Percentiles rank a stretch among this genome's conserved stretches.
These are phyloP conservation scores for Pueraria montana DNA, from an alignment of 306 rosid genomes.

Conservation along the genomic window DNA sequence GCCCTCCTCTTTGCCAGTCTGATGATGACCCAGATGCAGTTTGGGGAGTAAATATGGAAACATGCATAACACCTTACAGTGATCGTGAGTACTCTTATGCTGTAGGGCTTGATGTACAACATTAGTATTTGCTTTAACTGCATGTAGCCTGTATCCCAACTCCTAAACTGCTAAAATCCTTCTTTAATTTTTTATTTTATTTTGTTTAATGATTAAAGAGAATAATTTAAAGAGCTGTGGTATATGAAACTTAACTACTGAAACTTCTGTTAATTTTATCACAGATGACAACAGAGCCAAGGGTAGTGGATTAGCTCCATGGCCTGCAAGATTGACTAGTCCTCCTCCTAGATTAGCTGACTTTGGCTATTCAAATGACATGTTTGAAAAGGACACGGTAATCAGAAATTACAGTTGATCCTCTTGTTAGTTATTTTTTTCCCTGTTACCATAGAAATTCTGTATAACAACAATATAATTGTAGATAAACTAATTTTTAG, in stretches of 20 bases:
- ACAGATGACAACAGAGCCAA: slow-evolving; percentile 72
- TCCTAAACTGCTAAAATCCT: slow-evolving; percentile 26
- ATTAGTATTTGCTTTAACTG: background rate
- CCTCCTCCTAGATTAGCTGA: slow-evolving; percentile 96
- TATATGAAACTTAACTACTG: slow-evolving; percentile 35
- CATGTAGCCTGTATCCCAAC: slow-evolving; percentile 11
- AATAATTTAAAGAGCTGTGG: background rate
- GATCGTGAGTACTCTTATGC: slow-evolving; percentile 69
- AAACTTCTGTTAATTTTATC: slow-evolving; percentile 56
- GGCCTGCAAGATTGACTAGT: slow-evolving; percentile 90
- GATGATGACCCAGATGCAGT: slow-evolving; percentile 88
- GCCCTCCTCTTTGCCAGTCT: slow-evolving; percentile 89
- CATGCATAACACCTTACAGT: slow-evolving; percentile 85
- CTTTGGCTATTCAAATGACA: slow-evolving; percentile 87
- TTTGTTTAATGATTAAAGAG: slow-evolving; percentile 12
- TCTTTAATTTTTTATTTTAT: background rate
- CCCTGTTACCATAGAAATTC: background rate
- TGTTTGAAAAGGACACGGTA: slow-evolving; percentile 93
- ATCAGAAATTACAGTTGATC: slow-evolving; percentile 39
- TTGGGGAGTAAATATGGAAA: slow-evolving; percentile 92
- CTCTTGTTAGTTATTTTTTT: slow-evolving; percentile 27
- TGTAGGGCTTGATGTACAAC: slow-evolving; percentile 12
- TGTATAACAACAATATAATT: background rate
- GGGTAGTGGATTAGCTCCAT: slow-evolving; percentile 95
- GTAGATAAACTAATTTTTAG: slow-evolving; percentile 13